These are phyloP conservation scores for Phytophthora pluvialis DNA, from an alignment of 352 stramenopile genomes.

Conservation along the genomic window DNA sequence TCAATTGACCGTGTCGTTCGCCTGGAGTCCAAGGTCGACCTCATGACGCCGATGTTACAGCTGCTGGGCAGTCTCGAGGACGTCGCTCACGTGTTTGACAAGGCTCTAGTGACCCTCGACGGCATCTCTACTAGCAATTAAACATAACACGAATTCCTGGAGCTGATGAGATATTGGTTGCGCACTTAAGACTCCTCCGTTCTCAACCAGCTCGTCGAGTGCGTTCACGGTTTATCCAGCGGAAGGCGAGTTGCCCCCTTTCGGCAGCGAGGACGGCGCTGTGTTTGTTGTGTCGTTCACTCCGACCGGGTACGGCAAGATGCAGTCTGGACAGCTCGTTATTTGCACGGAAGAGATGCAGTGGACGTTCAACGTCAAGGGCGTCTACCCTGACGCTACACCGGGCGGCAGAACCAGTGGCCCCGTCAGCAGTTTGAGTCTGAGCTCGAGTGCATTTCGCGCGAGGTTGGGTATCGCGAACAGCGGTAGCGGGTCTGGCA, in stretches of 20 bases:
- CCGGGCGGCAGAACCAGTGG: constrained; percentile 45
- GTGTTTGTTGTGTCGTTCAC: constrained; percentile 92
- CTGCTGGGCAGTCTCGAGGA: constrained; percentile 21
- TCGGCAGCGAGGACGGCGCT: constrained; percentile 71
- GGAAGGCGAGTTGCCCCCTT: constrained; percentile 76
- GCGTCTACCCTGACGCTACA: constrained; percentile 76
- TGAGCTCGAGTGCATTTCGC: constrained; percentile 50
- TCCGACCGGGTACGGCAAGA: constrained; percentile 92
- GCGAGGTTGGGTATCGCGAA: constrained; percentile 27
- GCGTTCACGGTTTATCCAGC: constrained; percentile 90
- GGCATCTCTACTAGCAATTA: too few relatives aligned
- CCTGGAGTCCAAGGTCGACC: constrained; percentile 12
- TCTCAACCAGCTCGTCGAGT: constrained; percentile 85
- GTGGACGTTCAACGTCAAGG: constrained; percentile 93
- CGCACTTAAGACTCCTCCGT: constrained; percentile 20
- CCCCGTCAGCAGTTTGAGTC: constrained; percentile 40
- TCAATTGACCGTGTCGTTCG: constrained; percentile 1
- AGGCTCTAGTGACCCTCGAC: constrained; percentile 11
- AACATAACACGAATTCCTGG: too few relatives aligned
- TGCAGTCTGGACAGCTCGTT: constrained; percentile 86
- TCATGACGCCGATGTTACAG: constrained; percentile 9
- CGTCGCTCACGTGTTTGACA: constrained; percentile 14
- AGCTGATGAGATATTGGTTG: too few relatives aligned
- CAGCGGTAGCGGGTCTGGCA: background rate
- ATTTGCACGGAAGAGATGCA: constrained; percentile 92